Conservation (phyloP, 2,329 filamentous ascomycete species). For the Aspergillus eucalypticola region DNA sequence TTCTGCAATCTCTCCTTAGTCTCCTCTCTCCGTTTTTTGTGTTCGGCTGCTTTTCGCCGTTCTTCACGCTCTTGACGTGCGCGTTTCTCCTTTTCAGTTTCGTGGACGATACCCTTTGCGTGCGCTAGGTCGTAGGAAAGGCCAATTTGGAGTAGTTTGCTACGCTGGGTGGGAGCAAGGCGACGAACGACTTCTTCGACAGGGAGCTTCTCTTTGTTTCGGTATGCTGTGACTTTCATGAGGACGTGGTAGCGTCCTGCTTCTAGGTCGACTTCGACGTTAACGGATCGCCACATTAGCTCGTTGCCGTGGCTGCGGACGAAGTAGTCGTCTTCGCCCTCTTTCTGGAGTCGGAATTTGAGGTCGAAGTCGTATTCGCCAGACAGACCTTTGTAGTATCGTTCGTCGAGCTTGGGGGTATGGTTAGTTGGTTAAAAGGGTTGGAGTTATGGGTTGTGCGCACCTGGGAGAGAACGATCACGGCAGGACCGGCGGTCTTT, state of each 20-base stretch:
- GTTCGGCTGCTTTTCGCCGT: constrained; percentile 33
- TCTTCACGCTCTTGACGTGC: constrained; percentile 41
- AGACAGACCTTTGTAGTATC: constrained; percentile 60
- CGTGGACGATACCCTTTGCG: constrained; percentile 45
- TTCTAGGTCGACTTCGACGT: constrained; percentile 72
- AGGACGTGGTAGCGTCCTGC: constrained; percentile 74
- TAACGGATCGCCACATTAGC: constrained; percentile 71
- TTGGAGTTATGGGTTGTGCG: neutral
- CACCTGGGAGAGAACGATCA: constrained; percentile 60
- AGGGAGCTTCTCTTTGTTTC: constrained; percentile 51
- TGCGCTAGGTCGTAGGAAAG: constrained; percentile 50
- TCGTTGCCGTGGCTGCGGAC: constrained; percentile 58
- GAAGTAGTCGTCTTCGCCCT: constrained; percentile 61
- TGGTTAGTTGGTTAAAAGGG: constrained; percentile 13
- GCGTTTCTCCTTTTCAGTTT: constrained; percentile 38
- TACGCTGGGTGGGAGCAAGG: constrained; percentile 63
- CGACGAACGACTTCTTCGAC: constrained; percentile 69
- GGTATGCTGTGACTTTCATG: constrained; percentile 70
- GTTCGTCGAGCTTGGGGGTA: constrained; percentile 53
- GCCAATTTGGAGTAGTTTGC: constrained; percentile 64
- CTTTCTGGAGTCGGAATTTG: constrained; percentile 61
- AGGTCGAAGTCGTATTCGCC: constrained; percentile 60
- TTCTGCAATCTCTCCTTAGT: constrained; percentile 43
- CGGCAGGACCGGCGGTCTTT: constrained; percentile 53
- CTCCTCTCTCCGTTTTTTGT: constrained; percentile 40